Evolutionary conservation across 163 green algal species (phyloP), one percentile per base, ranked within the genome.

Genomic region (Chloroidium sp.): DNA sequence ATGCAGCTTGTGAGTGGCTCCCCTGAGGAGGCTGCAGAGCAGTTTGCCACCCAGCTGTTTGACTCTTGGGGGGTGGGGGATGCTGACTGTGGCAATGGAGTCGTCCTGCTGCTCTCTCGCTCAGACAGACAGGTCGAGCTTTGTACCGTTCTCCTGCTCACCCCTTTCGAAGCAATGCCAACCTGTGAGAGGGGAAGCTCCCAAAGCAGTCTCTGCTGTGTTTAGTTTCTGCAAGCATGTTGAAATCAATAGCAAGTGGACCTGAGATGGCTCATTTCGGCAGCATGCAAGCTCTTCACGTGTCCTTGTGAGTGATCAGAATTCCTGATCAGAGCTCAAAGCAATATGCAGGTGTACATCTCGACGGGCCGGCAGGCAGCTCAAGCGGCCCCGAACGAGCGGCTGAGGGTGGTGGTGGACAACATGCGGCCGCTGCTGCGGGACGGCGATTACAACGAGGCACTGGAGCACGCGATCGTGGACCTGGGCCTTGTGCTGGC

Each of bases 401-500:
- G n/a, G 14, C 64, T 83, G 2, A 8, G 69, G 74, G 74, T 59
- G 14, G 36, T 81, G 57, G 77, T 81, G 8, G 68, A 4, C n/a
- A 2, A 3, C 59, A 88, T 88, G 61, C 79, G 79, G 3, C 76
- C 83, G 0, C 13, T 69, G 67, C 84, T 92, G 77, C 80, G 83
- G 4, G 2, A 12, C 1, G 61, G 69, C 57, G 81, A 85, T n/a
- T 93, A 87, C 76, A 86, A 87, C 36, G 85, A 83, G 0, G 91
- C 89, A 1, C 72, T 94, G 62, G 81, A 92, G 82, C 77, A 75
- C 2, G 87, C 78, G 0, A 77, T 90, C 6, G 83, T 91, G 8
- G 89, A 93, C 79, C 87, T 94, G 4, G 91, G 91, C 12, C 81
- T 94, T 58, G 86, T 81, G 2, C 83, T 94, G 69, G 86, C 85